Evolutionary conservation across 176 grass and related monocot genomes (phyloP).

Genomic region (Echinochloa phyllopogon): DNA sequence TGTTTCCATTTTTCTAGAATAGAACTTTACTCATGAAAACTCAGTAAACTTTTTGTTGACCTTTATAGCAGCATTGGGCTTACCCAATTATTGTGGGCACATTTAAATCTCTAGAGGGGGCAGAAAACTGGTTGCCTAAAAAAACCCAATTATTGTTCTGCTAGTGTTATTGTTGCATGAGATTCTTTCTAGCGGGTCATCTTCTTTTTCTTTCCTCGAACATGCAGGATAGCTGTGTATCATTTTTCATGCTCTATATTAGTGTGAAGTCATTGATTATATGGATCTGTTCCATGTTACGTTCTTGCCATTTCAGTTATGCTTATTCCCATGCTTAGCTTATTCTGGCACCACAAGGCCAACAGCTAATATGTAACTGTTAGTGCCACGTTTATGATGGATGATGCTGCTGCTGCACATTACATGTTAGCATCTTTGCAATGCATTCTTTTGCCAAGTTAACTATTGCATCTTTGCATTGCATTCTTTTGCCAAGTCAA

Average conservation of each 20-base stretch:
- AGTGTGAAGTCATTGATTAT: background rate
- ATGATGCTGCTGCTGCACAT: background rate
- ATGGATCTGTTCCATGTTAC: background rate
- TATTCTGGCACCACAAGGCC: constrained; percentile 27
- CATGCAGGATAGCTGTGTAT: no score
- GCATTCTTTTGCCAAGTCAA: constrained; percentile 11
- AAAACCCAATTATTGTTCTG: background rate
- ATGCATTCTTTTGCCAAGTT: background rate
- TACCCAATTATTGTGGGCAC: background rate
- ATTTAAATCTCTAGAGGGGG: background rate
- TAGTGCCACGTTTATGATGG: background rate
- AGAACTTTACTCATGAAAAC: background rate
- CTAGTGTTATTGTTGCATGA: constrained; percentile 15
- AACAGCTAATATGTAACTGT: background rate
- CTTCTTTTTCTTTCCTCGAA: background rate
- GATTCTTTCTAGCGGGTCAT: background rate
- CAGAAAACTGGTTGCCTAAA: constrained; percentile 1
- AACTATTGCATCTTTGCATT: constrained; percentile 20
- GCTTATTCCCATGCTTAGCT: constrained; percentile 26
- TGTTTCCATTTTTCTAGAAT: constrained; percentile 11
- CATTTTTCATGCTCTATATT: no score
- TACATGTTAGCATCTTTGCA: background rate
- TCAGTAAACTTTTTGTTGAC: background rate
- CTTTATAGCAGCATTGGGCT: background rate
- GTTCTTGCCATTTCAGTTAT: constrained; percentile 13